Evolutionary conservation across 345 rosid species (phyloP), one percentile per base, ranked within the genome.

Genomic region (Hypericum androsaemum): DNA sequence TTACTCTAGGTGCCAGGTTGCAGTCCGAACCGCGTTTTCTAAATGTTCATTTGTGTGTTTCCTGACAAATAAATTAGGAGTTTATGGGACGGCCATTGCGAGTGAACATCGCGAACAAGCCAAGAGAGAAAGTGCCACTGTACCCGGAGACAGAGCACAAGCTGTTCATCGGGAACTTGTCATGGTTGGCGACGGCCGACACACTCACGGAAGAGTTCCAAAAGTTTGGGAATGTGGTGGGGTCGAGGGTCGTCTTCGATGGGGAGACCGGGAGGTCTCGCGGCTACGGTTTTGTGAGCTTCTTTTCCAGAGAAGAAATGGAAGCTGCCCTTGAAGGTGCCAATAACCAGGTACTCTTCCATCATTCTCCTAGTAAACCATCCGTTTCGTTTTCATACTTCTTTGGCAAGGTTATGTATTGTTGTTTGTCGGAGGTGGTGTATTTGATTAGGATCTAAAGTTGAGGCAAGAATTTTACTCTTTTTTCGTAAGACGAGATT

Each of bases 131-230:
- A 66, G 75, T 68, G 14, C 88, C 96, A 16, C 48, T 81, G 64
- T 84, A 84, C 65, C 89, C 94, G 32, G 96, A 92, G 44, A 87
- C 89, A 28, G 94, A 92, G 17, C 53, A 72, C 69, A 92, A 87
- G 70, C 76, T 92, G 1, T 87, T 87, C 50, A 76, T 87, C 8
- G 96, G 98, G 41, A 90, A 90, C 58, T 69, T 90, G 41, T 80
- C 98, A 1, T 87, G 96, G 98, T 74, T 92, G 0, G 86, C 81
- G 8, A 84, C 89, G 14, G 69, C 89, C 0, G 95, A 90, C 53
- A 72, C 84, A 12, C 72, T 84, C 70, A 69, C 71, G 43, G 61
- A 65, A 74, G 86, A 88, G 41, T 90, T 87, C 68, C 64, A 77
- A 67, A 79, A 76, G 43, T 82, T 77, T 47, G 98, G 96, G 14